Evolutionary conservation across 2,329 filamentous ascomycete genomes (phyloP).

Genomic region (Pseudogymnoascus sp.): DNA sequence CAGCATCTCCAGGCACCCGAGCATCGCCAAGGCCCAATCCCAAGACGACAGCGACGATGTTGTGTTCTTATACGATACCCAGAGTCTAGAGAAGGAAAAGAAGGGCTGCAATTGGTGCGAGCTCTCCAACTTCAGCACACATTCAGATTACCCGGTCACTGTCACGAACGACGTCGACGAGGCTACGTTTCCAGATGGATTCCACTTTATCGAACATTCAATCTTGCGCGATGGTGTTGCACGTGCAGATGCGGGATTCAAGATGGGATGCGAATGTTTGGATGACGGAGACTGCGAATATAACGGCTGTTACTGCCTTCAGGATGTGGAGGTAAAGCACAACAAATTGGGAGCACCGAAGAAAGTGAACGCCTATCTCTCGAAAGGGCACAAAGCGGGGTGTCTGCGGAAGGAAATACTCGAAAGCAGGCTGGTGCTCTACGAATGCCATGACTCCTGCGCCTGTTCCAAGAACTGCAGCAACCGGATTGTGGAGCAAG

Average conservation of each 20-base stretch:
- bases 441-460: slow-evolving; percentile 72
- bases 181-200: slow-evolving; percentile 49
- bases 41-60: not conserved
- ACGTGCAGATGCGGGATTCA: slow-evolving; percentile 51
- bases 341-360: slow-evolving; percentile 19
- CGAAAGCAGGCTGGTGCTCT: slow-evolving; percentile 54
- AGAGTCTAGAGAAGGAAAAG: slow-evolving; percentile 31
- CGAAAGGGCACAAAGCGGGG: slow-evolving; percentile 43
- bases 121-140: slow-evolving; percentile 45
- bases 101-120: slow-evolving; percentile 54
- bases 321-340: slow-evolving; percentile 45
- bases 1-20: not conserved
- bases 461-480: slow-evolving; percentile 56
- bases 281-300: slow-evolving; percentile 58
- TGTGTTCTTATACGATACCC: not conserved
- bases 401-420: slow-evolving; percentile 45
- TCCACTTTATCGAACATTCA: slow-evolving; percentile 59
- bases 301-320: slow-evolving; percentile 57
- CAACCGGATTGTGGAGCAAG: slow-evolving; percentile 69
- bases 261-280: slow-evolving; percentile 60
- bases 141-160: slow-evolving; percentile 44
- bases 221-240: slow-evolving; percentile 52
- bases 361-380: slow-evolving; percentile 47
- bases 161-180: slow-evolving; percentile 57
- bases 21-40: not conserved